A percentile compares a stretch with the other conserved stretches of the same genome.
These are phyloP conservation scores for Teunomyces tritomae DNA, from an alignment of 805 yeast species.

Conservation along the genomic window DNA sequence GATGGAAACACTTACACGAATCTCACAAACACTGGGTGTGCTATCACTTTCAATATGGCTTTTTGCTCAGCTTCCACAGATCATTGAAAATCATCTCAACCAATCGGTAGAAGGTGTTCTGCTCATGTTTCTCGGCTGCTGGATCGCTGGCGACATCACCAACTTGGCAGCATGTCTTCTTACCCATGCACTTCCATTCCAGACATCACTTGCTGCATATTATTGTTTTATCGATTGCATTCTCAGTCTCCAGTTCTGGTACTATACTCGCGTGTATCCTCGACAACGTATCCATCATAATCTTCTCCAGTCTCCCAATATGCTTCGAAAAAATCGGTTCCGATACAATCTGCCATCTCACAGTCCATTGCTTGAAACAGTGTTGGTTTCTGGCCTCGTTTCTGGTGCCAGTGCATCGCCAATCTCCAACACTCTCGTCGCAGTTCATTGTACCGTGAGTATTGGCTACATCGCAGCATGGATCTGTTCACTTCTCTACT, in stretches of 20 bases:
- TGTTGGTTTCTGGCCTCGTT: slow-evolving; percentile 12
- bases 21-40: slow-evolving; percentile 15
- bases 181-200: slow-evolving; percentile 80
- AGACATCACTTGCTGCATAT: slow-evolving; percentile 66
- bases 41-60: slow-evolving; percentile 24
- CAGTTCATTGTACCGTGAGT: background rate
- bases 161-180: slow-evolving; percentile 68
- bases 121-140: slow-evolving; percentile 26
- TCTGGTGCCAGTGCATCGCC: slow-evolving; percentile 12
- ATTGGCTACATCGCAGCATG: slow-evolving; percentile 33
- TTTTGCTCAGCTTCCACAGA: slow-evolving; percentile 30
- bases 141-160: slow-evolving; percentile 43
- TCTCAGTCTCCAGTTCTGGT: slow-evolving; percentile 66
- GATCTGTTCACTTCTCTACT: slow-evolving; percentile 30
- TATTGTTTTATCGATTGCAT: slow-evolving; percentile 70
- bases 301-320: slow-evolving; percentile 36
- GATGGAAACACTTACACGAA: background rate
- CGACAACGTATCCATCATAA: slow-evolving; percentile 39
- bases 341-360: slow-evolving; percentile 14
- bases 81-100: slow-evolving; percentile 28
- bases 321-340: slow-evolving; percentile 25
- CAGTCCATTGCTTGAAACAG: slow-evolving; percentile 6
- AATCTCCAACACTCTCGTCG: background rate
- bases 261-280: slow-evolving; percentile 53
- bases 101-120: slow-evolving; percentile 36